Percentiles rank a stretch among this genome's conserved stretches.
Evolutionary conservation across 1,284 basidiomycete species (phyloP).

Genomic region (Mycosarcoma mackinlayi): DNA sequence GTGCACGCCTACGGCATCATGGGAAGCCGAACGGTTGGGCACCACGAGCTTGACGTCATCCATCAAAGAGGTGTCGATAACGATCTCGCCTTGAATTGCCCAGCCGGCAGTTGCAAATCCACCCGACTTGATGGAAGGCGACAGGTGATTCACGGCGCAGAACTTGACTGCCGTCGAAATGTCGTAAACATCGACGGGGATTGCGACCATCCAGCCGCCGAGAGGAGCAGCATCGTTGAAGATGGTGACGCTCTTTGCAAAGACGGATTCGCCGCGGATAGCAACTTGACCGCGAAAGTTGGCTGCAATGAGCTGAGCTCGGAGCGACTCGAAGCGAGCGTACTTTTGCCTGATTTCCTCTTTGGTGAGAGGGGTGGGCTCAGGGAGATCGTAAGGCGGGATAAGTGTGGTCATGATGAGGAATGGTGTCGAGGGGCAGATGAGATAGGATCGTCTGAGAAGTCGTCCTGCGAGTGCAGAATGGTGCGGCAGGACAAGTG

Average conservation of each 20-base stretch:
- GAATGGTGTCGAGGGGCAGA: neutral
- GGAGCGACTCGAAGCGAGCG: conserved; percentile 32
- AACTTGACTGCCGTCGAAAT: conserved; percentile 68
- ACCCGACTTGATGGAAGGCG: conserved; percentile 86
- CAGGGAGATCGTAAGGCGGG: conserved; percentile 45
- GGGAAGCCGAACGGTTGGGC: conserved; percentile 63
- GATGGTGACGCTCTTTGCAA: conserved; percentile 47
- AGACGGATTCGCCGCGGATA: conserved; percentile 39
- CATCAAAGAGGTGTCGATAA: conserved; percentile 80
- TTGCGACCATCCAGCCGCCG: conserved; percentile 52
- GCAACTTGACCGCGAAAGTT: conserved; percentile 43
- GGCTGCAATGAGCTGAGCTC: conserved; percentile 18
- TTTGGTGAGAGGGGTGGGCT: conserved; percentile 35
- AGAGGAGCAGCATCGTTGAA: conserved; percentile 57
- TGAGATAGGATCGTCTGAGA: neutral
- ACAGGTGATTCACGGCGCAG: conserved; percentile 76
- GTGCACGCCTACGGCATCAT: neutral
- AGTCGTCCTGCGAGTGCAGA: conserved; percentile 43
- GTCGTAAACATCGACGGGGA: conserved; percentile 43
- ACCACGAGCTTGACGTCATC: conserved; percentile 76
- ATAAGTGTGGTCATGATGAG: conserved; percentile 30
- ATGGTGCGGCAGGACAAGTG: conserved; percentile 40
- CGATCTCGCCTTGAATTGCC: conserved; percentile 83
- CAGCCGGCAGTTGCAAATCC: conserved; percentile 89
- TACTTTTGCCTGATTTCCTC: conserved; percentile 25